These are phyloP conservation scores for Kluyveromyces starmeri DNA, from an alignment of 805 yeast genomes.

Conservation along the genomic window DNA sequence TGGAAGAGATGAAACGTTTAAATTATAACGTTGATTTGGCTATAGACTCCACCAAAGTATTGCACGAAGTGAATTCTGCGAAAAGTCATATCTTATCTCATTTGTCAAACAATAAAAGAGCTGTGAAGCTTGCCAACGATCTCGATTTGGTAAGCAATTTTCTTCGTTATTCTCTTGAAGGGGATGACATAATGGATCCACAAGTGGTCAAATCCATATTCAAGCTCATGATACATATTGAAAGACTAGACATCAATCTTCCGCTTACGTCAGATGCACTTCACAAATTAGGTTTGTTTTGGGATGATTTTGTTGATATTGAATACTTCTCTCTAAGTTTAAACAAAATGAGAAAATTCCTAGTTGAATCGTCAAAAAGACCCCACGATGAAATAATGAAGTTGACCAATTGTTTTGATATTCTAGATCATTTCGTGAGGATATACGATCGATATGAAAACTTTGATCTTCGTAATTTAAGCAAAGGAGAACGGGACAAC, in stretches of 20 bases:
- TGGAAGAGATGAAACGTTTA: slow-evolving; percentile 3
- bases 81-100: not conserved
- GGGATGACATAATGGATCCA: not conserved
- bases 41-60: not conserved
- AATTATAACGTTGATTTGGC: slow-evolving; percentile 1
- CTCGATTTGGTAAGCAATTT: not conserved
- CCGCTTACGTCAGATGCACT: not conserved
- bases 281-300: slow-evolving; percentile 1
- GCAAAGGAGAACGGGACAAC: not conserved
- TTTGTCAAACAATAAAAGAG: not conserved
- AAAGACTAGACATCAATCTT: not conserved
- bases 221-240: not conserved
- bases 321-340: slow-evolving; percentile 1
- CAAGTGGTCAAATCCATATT: not conserved
- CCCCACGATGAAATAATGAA: not conserved
- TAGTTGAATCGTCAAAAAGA: not conserved
- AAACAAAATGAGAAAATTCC: not conserved
- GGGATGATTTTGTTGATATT: slow-evolving; percentile 3
- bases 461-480: not conserved
- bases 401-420: not conserved
- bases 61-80: not conserved
- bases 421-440: not conserved
- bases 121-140: not conserved
- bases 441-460: not conserved
- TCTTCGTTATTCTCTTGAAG: not conserved